Base-by-base conservation (phyloP, 1,284 basidiomycete species). In the Cryptococcus amylolentus region DNA sequence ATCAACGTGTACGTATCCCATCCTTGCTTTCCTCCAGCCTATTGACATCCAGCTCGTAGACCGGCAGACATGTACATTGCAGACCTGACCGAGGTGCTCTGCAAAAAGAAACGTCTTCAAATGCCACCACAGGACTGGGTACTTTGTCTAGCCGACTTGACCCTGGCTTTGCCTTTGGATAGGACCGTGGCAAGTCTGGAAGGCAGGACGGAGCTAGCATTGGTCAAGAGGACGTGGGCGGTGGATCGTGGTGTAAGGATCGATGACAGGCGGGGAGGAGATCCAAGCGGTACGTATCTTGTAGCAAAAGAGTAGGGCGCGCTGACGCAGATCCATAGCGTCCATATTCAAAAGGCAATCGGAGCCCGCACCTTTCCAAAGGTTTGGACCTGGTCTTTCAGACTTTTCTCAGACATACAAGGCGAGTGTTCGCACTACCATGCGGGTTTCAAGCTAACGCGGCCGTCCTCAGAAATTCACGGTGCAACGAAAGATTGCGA, bases 61-160 rank as follows among this genome's bases (percentile, higher is more conserved):
- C 88, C 91, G 3, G 84, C 88, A 14, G 92, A 91, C n/a, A 96
- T 91, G 87, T 98, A 97, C 76, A 88, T 98, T 82, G 89, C 92
- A 55, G 94, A 99, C 75, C 89, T 94, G 1, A 84, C 98, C 40
- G 94, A 97, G 65, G 80, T 85, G 23, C 84, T 94, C 2, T 91
- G 89, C 70, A 81, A 84, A 51, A 77, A 77, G 66, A 88, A 86
- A 71, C 84, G 87, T 39, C 86, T 87, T 59, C 79, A 90, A 18
- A 80, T 81, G 39, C 84, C 88, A 63, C 82, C 88, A 1, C 87
- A 87, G 54, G 88, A 93, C 58, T 95, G 91, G 78, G 89, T 89
- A 0, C 81, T 96, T 2, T 81, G 93, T 52, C 81, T 92, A 16
- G 84, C 84, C 9, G 86, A 91, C 63, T 81, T 84, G 64, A 87